These are phyloP conservation scores for Sordariomycetes sp. DNA, from an alignment of 2,329 filamentous ascomycete genomes.

Conservation along the genomic window DNA sequence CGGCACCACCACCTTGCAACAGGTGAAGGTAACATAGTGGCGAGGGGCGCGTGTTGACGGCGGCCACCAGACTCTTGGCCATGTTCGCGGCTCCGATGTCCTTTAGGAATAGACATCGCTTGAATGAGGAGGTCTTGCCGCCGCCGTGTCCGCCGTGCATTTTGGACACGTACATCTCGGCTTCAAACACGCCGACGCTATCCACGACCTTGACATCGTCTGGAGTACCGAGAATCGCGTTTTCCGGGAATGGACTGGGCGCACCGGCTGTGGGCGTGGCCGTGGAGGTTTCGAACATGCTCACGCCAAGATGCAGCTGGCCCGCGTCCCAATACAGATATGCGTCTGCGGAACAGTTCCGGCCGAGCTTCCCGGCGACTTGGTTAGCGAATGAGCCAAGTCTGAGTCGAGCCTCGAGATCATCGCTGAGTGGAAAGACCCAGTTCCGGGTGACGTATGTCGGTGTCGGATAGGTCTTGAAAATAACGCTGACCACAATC, in stretches of 20 bases:
- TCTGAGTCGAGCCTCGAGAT: conserved; percentile 14
- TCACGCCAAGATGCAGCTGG: conserved; percentile 39
- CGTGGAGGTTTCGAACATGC: conserved; percentile 29
- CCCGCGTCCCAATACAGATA: conserved; percentile 41
- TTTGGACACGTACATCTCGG: conserved; percentile 48
- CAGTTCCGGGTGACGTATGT: conserved; percentile 28
- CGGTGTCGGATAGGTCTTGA: conserved; percentile 32
- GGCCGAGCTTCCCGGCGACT: conserved; percentile 26
- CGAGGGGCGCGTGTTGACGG: conserved; percentile 36
- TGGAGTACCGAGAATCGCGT: conserved; percentile 20
- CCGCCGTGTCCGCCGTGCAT: conserved; percentile 49
- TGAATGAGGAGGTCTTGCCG: conserved; percentile 53
- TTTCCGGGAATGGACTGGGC: conserved; percentile 4
- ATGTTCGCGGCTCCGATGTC: conserved; percentile 25
- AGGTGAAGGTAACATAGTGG: conserved; percentile 51
- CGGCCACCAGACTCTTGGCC: conserved; percentile 25
- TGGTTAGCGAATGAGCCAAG: conserved; percentile 27
- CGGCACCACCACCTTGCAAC: conserved; percentile 45
- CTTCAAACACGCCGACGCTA: conserved; percentile 39
- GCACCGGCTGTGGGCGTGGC: conserved; percentile 7
- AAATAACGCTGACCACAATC: conserved; percentile 41
- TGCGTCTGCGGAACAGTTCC: conserved; percentile 36
- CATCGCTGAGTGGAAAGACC: conserved; percentile 21
- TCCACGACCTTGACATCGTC: conserved; percentile 26
- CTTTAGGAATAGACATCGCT: conserved; percentile 51